Conservation (phyloP, 1,284 basidiomycete species). For the Porogramme epimiltina region DNA sequence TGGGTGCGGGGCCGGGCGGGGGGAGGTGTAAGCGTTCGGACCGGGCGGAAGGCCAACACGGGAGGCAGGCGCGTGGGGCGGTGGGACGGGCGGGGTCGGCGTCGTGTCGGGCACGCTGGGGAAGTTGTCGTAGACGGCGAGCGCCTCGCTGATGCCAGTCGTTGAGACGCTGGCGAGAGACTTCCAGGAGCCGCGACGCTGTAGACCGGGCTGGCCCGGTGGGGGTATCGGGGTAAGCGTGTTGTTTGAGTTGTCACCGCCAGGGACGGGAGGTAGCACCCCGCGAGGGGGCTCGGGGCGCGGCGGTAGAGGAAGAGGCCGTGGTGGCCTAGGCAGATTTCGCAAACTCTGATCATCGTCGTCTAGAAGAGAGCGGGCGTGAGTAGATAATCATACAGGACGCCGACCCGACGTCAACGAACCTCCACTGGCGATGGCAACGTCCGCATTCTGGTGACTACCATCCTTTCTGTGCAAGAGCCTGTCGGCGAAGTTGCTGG, state of each 20-base stretch:
- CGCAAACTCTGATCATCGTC: slow-evolving; percentile 17
- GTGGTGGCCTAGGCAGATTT: slow-evolving; percentile 15
- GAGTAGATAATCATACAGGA: not conserved
- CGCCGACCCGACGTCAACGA: not conserved
- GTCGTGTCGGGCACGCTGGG: slow-evolving; percentile 33
- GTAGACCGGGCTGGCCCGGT: slow-evolving; percentile 8
- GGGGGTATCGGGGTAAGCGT: slow-evolving; percentile 12
- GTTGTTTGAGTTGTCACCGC: slow-evolving; percentile 1
- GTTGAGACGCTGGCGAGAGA: slow-evolving; percentile 30
- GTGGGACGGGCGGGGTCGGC: not conserved
- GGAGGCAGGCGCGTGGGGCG: slow-evolving; percentile 13
- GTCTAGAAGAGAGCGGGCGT: slow-evolving; percentile 3
- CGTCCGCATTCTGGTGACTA: slow-evolving; percentile 19
- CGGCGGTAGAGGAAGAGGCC: slow-evolving; percentile 18
- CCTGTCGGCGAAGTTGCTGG: slow-evolving; percentile 34
- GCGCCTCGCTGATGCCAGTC: slow-evolving; percentile 25
- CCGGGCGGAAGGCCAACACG: slow-evolving; percentile 27
- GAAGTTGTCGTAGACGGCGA: slow-evolving; percentile 38
- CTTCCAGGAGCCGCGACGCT: slow-evolving; percentile 26
- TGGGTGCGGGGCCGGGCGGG: slow-evolving; percentile 19
- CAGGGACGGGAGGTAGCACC: slow-evolving; percentile 14
- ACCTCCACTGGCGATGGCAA: slow-evolving; percentile 21
- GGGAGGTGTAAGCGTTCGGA: slow-evolving; percentile 24
- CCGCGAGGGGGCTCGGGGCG: slow-evolving; percentile 16
- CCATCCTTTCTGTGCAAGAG: slow-evolving; percentile 30